phyloP scores from a whole-genome alignment of 2,329 filamentous ascomycete genomes.

The Ophiobolus disseminans region DNA sequence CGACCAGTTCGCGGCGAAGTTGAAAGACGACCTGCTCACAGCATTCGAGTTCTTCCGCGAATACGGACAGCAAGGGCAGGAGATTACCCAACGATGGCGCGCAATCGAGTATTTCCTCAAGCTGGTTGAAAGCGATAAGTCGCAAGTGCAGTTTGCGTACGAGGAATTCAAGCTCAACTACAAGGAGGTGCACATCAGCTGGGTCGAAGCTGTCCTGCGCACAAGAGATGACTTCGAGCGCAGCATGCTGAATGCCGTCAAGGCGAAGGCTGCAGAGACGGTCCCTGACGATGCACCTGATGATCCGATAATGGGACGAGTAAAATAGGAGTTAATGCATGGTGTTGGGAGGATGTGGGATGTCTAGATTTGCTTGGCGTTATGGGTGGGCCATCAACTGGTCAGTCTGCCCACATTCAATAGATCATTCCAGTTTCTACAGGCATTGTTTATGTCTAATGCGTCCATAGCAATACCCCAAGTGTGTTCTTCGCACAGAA shows the following conservation, averaged over 20 bases:
- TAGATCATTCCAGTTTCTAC: too few relatives aligned
- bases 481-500: neutral
- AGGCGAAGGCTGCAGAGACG: conserved; percentile 85
- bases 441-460: neutral
- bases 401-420: neutral
- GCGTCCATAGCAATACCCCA: conserved; percentile 1
- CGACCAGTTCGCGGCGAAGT: conserved; percentile 90
- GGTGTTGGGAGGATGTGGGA: neutral
- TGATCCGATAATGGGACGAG: conserved; percentile 94
- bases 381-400: neutral
- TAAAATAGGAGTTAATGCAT: conserved; percentile 65
- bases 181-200: conserved; percentile 92
- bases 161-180: conserved; percentile 83
- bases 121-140: conserved; percentile 77
- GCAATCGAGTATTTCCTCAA: conserved; percentile 84
- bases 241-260: conserved; percentile 85
- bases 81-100: conserved; percentile 90
- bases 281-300: conserved; percentile 72
- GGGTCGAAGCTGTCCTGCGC: conserved; percentile 92
- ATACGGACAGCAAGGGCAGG: conserved; percentile 57
- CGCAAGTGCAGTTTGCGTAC: conserved; percentile 77
- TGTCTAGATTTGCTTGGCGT: neutral
- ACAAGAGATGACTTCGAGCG: conserved; percentile 93
- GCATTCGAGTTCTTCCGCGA: conserved; percentile 88
- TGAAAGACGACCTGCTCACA: conserved; percentile 89